Evolutionary conservation across 1,284 basidiomycete species (phyloP).

Genomic region (Moesziomyces globuligerus): DNA sequence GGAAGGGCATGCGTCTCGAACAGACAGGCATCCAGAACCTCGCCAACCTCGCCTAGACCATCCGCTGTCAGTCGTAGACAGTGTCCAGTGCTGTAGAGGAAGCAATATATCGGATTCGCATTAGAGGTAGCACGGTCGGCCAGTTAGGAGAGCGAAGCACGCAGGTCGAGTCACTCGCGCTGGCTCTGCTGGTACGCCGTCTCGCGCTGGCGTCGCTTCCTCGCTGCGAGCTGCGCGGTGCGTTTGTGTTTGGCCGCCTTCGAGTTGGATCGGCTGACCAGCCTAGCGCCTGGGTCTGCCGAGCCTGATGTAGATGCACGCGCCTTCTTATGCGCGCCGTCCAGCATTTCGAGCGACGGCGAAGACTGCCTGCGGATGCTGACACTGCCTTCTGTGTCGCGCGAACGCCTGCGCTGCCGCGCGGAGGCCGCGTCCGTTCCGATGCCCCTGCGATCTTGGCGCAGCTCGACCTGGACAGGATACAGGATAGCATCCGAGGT

Average conservation of each 20-base stretch:
- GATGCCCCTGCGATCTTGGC: conserved; percentile 12
- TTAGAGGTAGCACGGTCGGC: too few relatives aligned
- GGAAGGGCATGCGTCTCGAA: conserved; percentile 63
- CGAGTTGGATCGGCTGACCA: conserved; percentile 10
- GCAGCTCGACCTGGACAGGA: conserved; percentile 26
- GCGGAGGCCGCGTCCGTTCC: conserved; percentile 1
- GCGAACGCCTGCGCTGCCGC: conserved; percentile 10
- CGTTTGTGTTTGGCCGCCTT: background rate
- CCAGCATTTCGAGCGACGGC: background rate
- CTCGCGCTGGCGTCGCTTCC: conserved; percentile 20
- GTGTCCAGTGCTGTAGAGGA: too few relatives aligned
- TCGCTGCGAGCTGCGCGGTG: conserved; percentile 1
- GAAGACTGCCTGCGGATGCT: conserved; percentile 15
- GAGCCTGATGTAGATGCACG: background rate
- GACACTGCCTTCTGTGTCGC: conserved; percentile 16
- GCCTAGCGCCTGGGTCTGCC: background rate
- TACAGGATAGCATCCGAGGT: conserved; percentile 15
- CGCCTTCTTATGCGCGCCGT: conserved; percentile 3
- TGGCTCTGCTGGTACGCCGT: conserved; percentile 21
- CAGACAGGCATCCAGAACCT: conserved; percentile 56
- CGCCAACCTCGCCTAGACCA: conserved; percentile 33
- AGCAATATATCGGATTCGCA: too few relatives aligned
- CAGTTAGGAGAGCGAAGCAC: conserved; percentile 19
- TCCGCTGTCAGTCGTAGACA: too few relatives aligned
- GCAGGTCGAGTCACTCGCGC: conserved; percentile 28